Evolutionary conservation across 352 stramenopile species (phyloP), one percentile per base, ranked within the genome.

Genomic region (Globisporangium abappressorium): DNA sequence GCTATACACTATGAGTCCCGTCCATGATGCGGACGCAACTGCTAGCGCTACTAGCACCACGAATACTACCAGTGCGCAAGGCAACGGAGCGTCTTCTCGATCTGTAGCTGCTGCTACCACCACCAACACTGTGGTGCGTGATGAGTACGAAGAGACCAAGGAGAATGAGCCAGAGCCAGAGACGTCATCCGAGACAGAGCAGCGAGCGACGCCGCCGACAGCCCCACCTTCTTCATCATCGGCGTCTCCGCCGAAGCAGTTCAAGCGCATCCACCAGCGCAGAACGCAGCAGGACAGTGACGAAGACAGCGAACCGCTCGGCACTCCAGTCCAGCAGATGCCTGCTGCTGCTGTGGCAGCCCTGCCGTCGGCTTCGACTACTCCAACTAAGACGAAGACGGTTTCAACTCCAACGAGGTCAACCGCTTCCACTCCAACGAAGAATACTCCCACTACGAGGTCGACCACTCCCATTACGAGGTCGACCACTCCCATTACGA

Each of bases 61-160:
- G 9, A 20, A 7, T 20, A 46, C 18, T 22, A 34, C 55, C 18
- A 47, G 15, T 36, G 33, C 8, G 12, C 47, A 62, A 11, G 33
- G 28, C 11, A 49, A 49, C 34, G 12, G 9, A 5, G 6, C 9
- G 9, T 18, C 34, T 60, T 14, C 30, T 62, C 56, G n/a, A 22
- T 20, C 11, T 30, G 56, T 24, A 14, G 15, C 26, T 18, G 22
- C 18, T 51, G 22, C 43, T 11, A 20, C 53, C 51, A 26, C 6
- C 51, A 26, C 3, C 18, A 51, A 51, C 15, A 12, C 18, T 38
- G 26, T 30, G 33, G 33, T 49, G 33, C 20, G 15, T 9, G 20
- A 63, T 33, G 30, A 62, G 0, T 36, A 65, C 15, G 49, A 65
- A 59, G 49, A 69, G 46, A 63, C 62, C 43, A 72, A 66, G 47